A percentile compares a stretch with the other conserved stretches of the same genome.
Evolutionary conservation across 73 alveolate species (phyloP).

Genomic region (Stentor coeruleus): DNA sequence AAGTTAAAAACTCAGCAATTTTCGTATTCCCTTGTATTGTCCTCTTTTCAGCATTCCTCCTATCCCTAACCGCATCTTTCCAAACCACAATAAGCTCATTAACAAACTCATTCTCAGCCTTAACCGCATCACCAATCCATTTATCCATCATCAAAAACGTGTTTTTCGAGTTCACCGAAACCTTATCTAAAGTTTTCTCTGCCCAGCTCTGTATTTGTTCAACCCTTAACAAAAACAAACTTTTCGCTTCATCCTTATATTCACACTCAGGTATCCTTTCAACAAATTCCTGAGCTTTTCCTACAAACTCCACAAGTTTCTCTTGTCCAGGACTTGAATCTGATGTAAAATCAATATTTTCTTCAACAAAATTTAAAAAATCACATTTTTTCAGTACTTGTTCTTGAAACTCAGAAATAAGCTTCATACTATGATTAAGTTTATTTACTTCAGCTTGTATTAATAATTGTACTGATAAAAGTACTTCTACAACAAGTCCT

Average conservation of each 20-base stretch:
- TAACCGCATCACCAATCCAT: constrained; percentile 1
- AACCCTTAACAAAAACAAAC: neutral
- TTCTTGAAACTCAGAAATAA: neutral
- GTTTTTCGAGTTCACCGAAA: neutral
- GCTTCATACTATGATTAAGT: neutral
- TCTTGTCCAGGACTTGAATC: neutral
- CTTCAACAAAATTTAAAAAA: neutral
- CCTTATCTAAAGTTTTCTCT: neutral
- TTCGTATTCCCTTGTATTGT: neutral
- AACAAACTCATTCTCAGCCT: neutral
- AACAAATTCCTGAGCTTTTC: neutral
- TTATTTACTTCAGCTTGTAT: neutral
- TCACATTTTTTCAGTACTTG: neutral
- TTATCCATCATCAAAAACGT: neutral
- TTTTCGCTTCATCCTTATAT: neutral
- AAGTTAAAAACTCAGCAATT: neutral
- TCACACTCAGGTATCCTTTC: neutral
- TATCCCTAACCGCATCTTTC: neutral
- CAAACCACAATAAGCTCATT: neutral
- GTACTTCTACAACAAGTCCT: neutral
- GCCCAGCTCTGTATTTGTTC: constrained; percentile 9
- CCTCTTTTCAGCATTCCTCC: neutral
- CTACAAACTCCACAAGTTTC: neutral
- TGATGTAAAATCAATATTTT: neutral
- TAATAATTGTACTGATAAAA: neutral